Percentiles rank a stretch among this genome's conserved stretches.
These are phyloP conservation scores for Volvariella surrecta DNA, from an alignment of 1,284 basidiomycete genomes.

Conservation along the genomic window DNA sequence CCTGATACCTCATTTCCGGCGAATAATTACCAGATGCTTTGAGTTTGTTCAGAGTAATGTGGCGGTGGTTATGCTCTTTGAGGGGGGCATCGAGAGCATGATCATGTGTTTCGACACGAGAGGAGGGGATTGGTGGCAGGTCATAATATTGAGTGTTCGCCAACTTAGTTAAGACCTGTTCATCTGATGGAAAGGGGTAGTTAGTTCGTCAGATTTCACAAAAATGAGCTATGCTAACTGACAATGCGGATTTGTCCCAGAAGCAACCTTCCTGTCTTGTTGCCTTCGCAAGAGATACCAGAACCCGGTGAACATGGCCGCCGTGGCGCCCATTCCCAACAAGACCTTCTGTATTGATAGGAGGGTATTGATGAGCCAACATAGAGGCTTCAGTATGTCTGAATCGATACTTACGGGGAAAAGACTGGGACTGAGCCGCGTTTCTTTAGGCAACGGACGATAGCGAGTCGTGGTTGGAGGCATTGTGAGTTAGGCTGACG, in stretches of 20 bases:
- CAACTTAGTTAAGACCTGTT: conserved; percentile 3
- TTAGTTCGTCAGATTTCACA: not conserved
- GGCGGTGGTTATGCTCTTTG: not conserved
- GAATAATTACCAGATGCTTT: too few relatives aligned
- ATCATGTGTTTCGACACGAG: not conserved
- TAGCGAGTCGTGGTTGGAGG: too few relatives aligned
- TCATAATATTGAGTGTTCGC: not conserved
- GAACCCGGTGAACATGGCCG: conserved; percentile 2
- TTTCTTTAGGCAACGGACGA: too few relatives aligned
- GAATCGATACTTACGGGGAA: too few relatives aligned
- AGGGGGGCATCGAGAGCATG: not conserved
- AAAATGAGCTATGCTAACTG: not conserved
- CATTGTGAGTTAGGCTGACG: too few relatives aligned
- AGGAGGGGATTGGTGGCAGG: not conserved
- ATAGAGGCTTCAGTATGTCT: too few relatives aligned
- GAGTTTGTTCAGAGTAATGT: not conserved
- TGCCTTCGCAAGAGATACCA: conserved; percentile 2
- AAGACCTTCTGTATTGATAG: too few relatives aligned
- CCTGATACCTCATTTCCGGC: too few relatives aligned
- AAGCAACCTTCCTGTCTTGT: conserved; percentile 2
- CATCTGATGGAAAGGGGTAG: not conserved
- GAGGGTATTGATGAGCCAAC: too few relatives aligned
- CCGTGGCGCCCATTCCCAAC: not conserved
- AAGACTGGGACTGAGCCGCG: too few relatives aligned
- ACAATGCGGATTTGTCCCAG: conserved; percentile 4